Percentiles rank a stretch among this genome's conserved stretches.
Conservation (phyloP, 2,329 filamentous ascomycete species). For the Hypoxylon sp. region DNA sequence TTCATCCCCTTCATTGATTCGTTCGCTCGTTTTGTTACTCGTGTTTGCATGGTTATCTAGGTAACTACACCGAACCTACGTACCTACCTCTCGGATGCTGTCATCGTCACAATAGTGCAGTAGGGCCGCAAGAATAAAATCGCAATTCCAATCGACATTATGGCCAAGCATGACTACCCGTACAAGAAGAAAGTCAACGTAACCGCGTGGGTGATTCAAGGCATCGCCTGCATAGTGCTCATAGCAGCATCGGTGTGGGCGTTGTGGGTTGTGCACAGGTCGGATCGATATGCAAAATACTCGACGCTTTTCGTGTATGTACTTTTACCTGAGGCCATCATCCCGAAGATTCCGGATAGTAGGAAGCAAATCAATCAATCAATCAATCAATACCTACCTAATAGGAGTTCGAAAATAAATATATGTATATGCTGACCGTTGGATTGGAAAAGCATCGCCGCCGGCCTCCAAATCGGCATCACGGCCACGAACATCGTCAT, state of each 20-base stretch:
- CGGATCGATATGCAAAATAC: neutral
- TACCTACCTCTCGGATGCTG: neutral
- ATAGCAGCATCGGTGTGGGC: constrained; percentile 30
- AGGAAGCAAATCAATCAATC: too few relatives aligned
- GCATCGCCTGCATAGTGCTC: constrained; percentile 37
- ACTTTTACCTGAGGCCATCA: too few relatives aligned
- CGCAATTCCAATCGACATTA: constrained; percentile 9
- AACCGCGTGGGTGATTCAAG: constrained; percentile 41
- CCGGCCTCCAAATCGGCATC: constrained; percentile 37
- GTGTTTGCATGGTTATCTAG: too few relatives aligned
- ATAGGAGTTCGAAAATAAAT: too few relatives aligned
- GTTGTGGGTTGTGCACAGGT: constrained; percentile 5
- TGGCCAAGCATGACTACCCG: constrained; percentile 38
- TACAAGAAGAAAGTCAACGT: constrained; percentile 40
- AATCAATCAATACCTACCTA: too few relatives aligned
- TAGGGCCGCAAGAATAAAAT: too few relatives aligned
- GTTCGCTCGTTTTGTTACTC: too few relatives aligned
- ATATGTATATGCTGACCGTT: constrained; percentile 19
- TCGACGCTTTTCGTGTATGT: too few relatives aligned
- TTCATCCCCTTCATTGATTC: too few relatives aligned
- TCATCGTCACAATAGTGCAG: neutral
- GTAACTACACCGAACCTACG: too few relatives aligned
- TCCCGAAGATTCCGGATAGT: too few relatives aligned
- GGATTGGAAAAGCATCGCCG: constrained; percentile 26
- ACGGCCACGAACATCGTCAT: constrained; percentile 35